Evolutionary conservation across 192 early-diverging fungal genomes (phyloP).

Genomic region (Backusella psychrophila): DNA sequence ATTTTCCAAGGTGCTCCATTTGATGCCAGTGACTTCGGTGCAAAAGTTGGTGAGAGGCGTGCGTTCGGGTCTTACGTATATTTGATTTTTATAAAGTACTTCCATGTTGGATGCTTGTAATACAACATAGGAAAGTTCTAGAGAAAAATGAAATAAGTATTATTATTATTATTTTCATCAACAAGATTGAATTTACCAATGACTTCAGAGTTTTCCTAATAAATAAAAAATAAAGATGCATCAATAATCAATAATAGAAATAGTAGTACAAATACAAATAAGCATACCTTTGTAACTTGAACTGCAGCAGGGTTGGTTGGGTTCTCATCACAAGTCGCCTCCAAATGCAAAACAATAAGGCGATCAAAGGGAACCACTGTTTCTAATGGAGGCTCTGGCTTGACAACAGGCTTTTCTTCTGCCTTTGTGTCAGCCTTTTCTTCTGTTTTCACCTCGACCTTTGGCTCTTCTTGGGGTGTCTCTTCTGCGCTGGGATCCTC

Average conservation of each 20-base stretch:
- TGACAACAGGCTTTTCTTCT: background rate
- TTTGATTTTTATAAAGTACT: constrained; percentile 43
- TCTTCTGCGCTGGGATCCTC: background rate
- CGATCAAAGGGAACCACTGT: constrained; percentile 43
- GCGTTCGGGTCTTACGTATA: constrained; percentile 47
- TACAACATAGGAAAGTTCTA: constrained; percentile 53
- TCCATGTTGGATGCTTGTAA: constrained; percentile 43
- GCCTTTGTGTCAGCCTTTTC: background rate
- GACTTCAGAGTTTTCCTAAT: constrained; percentile 56
- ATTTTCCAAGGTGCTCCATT: constrained; percentile 47
- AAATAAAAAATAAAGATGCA: background rate
- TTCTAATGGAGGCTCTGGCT: constrained; percentile 4
- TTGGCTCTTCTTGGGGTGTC: background rate
- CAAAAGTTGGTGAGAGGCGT: constrained; percentile 59
- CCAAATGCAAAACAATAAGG: constrained; percentile 63
- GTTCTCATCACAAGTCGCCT: constrained; percentile 75
- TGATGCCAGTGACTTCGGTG: constrained; percentile 58
- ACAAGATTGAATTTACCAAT: constrained; percentile 29
- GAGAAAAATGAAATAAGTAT: no score
- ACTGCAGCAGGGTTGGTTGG: constrained; percentile 52
- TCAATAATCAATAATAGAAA: background rate
- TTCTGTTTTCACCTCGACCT: background rate
- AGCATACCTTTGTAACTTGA: constrained; percentile 51
- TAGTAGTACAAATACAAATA: background rate
- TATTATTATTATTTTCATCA: background rate